Evolutionary conservation across 257 asterid species (phyloP), one percentile per base, ranked within the genome.

Genomic region (Solanum virginianum): DNA sequence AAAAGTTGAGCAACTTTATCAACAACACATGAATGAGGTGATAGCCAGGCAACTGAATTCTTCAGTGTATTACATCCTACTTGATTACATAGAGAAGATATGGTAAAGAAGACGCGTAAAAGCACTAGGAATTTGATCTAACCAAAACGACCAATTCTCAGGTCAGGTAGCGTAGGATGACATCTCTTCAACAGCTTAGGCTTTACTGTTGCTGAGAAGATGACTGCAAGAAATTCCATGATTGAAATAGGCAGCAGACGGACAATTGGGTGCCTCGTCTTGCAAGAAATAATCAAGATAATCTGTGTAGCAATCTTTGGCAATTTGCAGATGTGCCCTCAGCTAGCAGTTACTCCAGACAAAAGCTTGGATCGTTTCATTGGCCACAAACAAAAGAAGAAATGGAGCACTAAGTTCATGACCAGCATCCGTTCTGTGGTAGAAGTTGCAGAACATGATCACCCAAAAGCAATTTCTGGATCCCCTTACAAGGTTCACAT

Each of bases 391-490:
- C 87, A 85, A 87, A 93, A 91, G 88, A 93, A 82, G 90, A 90
- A 83, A 68, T 83, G 88, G 43, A 66, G 92, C 65, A 92, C 87
- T 39, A 90, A 90, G 88, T 85, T 86, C 87, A 24, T 91, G 82
- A 88, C 91, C 51, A 89, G 92, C 22, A 88, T 92, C 87, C 88
- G 92, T 75, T 90, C 89, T 32, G 84, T 84, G 89, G 92, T 91
- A 18, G 93, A 93, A 29, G 92, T 94, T 83, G 93, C 86, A 29
- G 92, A 91, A 53, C 43, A 70, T 86, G 91, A 63, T 22, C 89
- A 62, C 74, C 87, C 84, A 54, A 74, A 45, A 29, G 56, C 89
- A 59, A 36, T 71, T 56, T 83, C 87, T 4, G 80, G 90, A 80
- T 89, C 86, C 49, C 66, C 86, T 71, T 88, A 89, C 88, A 87